A percentile compares a stretch with the other conserved stretches of the same genome.
Conservation (phyloP, 2,329 filamentous ascomycete species). For the Diaporthe velutina region DNA sequence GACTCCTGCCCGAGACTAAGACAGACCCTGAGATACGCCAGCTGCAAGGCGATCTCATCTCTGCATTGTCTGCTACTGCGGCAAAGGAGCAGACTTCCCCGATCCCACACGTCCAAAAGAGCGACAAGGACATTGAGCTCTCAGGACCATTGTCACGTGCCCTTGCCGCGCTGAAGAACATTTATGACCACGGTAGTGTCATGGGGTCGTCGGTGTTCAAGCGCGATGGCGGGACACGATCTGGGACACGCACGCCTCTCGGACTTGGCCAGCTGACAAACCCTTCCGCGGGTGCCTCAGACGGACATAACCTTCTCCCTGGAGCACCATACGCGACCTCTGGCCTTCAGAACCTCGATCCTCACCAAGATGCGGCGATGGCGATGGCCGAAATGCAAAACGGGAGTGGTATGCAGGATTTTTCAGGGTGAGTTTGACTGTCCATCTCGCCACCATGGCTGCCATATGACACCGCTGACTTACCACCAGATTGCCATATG, state of each 20-base stretch:
- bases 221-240: constrained; percentile 61
- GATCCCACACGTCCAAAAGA: constrained; percentile 64
- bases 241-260: constrained; percentile 60
- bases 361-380: constrained; percentile 72
- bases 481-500: constrained; percentile 21
- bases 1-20: constrained; percentile 74
- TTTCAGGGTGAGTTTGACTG: constrained; percentile 51
- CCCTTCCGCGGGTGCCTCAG: constrained; percentile 27
- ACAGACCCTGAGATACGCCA: constrained; percentile 73
- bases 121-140: constrained; percentile 72
- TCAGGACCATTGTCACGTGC: constrained; percentile 73
- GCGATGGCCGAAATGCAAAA: constrained; percentile 77
- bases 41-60: constrained; percentile 74
- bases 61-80: constrained; percentile 73
- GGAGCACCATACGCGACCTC: constrained; percentile 39
- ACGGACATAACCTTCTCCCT: constrained; percentile 41
- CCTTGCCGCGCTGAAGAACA: constrained; percentile 72
- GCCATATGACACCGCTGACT: background rate
- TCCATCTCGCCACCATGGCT: background rate
- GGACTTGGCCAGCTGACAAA: constrained; percentile 45
- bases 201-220: constrained; percentile 61
- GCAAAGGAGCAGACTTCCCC: constrained; percentile 71
- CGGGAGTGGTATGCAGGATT: constrained; percentile 62
- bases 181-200: constrained; percentile 74
- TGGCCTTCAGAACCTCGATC: constrained; percentile 54